A percentile compares a stretch with the other conserved stretches of the same genome.
These are phyloP conservation scores for Fomitopsis palustris DNA, from an alignment of 1,284 basidiomycete genomes.

Conservation along the genomic window DNA sequence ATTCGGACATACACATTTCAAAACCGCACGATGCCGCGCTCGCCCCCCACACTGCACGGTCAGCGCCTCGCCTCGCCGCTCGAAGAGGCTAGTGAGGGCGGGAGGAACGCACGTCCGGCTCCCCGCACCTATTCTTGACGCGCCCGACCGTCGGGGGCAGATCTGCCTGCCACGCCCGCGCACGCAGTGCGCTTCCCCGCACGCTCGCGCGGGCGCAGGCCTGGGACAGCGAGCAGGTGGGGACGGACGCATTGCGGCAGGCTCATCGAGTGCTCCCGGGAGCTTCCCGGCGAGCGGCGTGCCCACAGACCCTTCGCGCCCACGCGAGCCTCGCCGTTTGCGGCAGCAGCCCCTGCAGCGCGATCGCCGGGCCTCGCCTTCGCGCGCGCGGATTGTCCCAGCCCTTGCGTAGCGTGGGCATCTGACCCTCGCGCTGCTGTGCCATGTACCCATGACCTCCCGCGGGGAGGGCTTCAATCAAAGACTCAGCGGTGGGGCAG, in stretches of 20 bases:
- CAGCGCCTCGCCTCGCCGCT: background rate
- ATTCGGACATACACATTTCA: background rate
- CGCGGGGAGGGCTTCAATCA: background rate
- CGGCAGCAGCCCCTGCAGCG: background rate
- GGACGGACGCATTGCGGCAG: no score
- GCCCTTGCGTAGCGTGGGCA: conserved; percentile 1
- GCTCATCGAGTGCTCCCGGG: background rate
- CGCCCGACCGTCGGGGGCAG: background rate
- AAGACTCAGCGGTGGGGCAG: background rate
- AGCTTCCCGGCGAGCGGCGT: background rate
- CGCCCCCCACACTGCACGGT: background rate
- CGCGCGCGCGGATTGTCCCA: background rate
- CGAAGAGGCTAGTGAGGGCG: background rate
- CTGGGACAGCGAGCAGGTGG: no score
- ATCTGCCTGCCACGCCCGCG: background rate
- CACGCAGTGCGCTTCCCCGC: background rate
- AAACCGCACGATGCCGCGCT: background rate
- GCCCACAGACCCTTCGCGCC: background rate
- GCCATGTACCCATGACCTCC: conserved; percentile 4
- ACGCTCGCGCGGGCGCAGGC: background rate
- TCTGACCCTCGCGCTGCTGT: background rate
- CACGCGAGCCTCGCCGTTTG: background rate
- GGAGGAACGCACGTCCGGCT: background rate
- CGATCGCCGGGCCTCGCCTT: background rate
- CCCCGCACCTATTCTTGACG: conserved; percentile 1